These are phyloP conservation scores for Alternaria hordeiaustralica DNA, from an alignment of 2,329 filamentous ascomycete species.

Conservation along the genomic window DNA sequence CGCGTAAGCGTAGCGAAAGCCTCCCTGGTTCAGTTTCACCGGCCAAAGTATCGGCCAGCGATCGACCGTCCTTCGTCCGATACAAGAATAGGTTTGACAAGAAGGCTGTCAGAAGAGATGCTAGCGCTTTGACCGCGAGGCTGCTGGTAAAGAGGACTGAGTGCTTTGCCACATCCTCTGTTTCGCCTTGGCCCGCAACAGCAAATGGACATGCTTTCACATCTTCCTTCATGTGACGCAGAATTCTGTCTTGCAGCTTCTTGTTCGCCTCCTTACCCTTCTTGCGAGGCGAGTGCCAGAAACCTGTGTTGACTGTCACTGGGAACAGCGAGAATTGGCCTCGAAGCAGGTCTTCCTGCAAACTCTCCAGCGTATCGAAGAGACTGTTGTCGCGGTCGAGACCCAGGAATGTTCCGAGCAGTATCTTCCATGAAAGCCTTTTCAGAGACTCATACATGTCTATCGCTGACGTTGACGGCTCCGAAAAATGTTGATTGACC, in stretches of 20 bases:
- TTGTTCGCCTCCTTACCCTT: not conserved
- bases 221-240: not conserved
- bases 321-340: not conserved
- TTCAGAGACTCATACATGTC: not conserved
- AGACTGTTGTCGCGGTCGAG: not conserved
- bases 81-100: not conserved
- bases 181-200: not conserved
- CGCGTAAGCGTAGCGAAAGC: not conserved
- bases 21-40: not conserved
- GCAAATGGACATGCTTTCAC: not conserved
- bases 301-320: not conserved
- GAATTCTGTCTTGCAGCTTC: not conserved
- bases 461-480: not conserved
- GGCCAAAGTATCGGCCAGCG: not conserved
- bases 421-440: constrained; percentile 1
- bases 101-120: not conserved
- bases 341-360: not conserved
- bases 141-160: constrained; percentile 1
- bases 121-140: not conserved
- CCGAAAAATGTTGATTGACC: not conserved
- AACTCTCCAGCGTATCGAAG: not conserved
- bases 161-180: not conserved
- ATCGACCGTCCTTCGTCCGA: not conserved
- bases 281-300: not conserved
- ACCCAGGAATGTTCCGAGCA: not conserved